phyloP scores from a whole-genome alignment of 306 rosid species.

The Cucurbita moschata region DNA sequence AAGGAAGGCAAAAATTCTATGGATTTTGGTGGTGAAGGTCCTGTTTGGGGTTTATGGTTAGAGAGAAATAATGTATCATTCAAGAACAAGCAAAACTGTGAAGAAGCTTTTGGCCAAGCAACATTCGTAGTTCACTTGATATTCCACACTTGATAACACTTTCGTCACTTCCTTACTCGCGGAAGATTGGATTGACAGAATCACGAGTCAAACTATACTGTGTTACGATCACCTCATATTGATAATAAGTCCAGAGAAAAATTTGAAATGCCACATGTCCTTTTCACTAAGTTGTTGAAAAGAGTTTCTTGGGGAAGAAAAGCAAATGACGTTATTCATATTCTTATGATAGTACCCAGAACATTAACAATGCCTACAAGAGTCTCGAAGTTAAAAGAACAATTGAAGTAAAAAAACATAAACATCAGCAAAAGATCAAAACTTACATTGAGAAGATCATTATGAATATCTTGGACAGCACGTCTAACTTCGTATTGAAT shows the following conservation, averaged over 20 bases:
- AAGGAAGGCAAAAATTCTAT: not conserved
- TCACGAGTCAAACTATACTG: too few species aligned
- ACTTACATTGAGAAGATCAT: slow-evolving; percentile 66
- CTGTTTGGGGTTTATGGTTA: not conserved
- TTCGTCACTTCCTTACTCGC: not conserved
- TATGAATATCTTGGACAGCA: slow-evolving; percentile 73
- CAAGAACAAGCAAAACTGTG: not conserved
- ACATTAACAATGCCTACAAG: not conserved
- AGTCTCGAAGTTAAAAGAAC: not conserved
- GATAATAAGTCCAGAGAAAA: too few species aligned
- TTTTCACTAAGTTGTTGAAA: not conserved
- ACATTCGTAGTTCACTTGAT: not conserved
- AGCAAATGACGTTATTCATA: too few species aligned
- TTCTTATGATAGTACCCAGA: not conserved
- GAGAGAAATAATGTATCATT: not conserved
- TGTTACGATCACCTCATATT: too few species aligned
- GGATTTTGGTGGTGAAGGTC: not conserved
- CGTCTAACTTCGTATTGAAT: slow-evolving; percentile 84
- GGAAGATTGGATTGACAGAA: too few species aligned
- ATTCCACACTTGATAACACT: not conserved
- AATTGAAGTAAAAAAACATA: not conserved
- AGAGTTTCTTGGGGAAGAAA: too few species aligned
- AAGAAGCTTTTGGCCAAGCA: not conserved
- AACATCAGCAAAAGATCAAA: not conserved
- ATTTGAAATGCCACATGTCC: not conserved